Evolutionary conservation across 148 eudicot species (phyloP).

Genomic region (Linanthus parryae): DNA sequence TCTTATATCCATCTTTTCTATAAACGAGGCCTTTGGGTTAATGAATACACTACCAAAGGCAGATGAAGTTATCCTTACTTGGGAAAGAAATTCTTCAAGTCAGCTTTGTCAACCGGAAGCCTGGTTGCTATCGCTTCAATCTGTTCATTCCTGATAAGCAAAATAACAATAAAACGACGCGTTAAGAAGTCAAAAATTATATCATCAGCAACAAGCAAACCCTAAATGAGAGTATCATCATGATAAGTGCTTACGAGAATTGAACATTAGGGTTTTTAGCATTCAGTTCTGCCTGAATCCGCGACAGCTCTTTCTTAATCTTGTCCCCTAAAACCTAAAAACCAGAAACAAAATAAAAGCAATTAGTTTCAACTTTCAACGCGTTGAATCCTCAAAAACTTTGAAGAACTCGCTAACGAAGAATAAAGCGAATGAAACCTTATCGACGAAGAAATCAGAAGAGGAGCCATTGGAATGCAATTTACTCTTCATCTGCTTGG

Average conservation of each 20-base stretch:
- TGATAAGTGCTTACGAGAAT: conserved; percentile 48
- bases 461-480: conserved; percentile 50
- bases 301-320: conserved; percentile 61
- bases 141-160: conserved; percentile 54
- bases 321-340: conserved; percentile 65
- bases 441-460: conserved; percentile 61
- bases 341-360: not conserved
- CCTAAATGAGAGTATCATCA: not conserved
- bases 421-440: conserved; percentile 30
- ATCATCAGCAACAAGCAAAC: not conserved
- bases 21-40: not conserved
- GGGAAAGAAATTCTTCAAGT: conserved; percentile 60
- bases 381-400: too few species aligned
- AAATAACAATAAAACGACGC: not conserved
- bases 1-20: too few species aligned
- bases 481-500: conserved; percentile 45
- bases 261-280: conserved; percentile 35
- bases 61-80: conserved; percentile 42
- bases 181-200: not conserved
- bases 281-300: conserved; percentile 53
- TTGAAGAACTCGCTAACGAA: too few species aligned
- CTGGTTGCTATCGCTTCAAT: conserved; percentile 71
- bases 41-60: not conserved
- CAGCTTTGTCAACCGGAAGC: conserved; percentile 77
- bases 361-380: not conserved